phyloP scores from a whole-genome alignment of 306 rosid genomes.

The Castanea mollissima region DNA sequence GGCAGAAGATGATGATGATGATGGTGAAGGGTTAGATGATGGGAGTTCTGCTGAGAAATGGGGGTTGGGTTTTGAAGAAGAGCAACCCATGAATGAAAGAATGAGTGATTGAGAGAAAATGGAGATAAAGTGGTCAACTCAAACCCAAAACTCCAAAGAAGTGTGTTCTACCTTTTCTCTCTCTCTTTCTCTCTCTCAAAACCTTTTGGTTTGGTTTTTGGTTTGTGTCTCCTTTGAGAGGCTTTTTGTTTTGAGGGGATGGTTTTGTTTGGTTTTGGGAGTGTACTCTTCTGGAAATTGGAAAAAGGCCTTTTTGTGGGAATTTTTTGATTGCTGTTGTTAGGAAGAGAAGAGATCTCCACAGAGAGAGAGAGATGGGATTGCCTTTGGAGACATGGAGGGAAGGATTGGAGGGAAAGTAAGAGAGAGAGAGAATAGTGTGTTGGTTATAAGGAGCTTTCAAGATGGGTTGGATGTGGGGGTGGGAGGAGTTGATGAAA shows the following conservation, averaged over 20 bases:
- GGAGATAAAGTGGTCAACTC: background rate
- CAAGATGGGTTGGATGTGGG: constrained; percentile 7
- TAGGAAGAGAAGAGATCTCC: background rate
- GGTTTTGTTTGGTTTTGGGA: background rate
- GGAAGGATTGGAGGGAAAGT: background rate
- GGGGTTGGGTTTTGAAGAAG: constrained; percentile 66
- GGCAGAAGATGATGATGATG: constrained; percentile 19
- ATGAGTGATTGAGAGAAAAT: constrained; percentile 3
- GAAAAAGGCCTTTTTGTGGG: background rate
- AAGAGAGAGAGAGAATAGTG: background rate
- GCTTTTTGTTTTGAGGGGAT: background rate
- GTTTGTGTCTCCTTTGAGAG: background rate
- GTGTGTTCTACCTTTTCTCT: no score
- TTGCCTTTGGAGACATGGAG: no score
- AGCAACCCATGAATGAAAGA: constrained; percentile 81
- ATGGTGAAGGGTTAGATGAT: constrained; percentile 31
- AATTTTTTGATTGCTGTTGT: background rate
- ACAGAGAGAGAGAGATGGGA: background rate
- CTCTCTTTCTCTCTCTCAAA: background rate
- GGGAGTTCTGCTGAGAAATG: constrained; percentile 37
- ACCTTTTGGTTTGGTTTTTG: background rate
- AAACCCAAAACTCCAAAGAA: background rate
- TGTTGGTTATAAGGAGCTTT: background rate
- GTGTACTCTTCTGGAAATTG: background rate
- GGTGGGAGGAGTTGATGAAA: constrained; percentile 5